A percentile compares a stretch with the other conserved stretches of the same genome.
These are phyloP conservation scores for Mortierella sp. DNA, from an alignment of 371 early-diverging fungal genomes.

Conservation along the genomic window DNA sequence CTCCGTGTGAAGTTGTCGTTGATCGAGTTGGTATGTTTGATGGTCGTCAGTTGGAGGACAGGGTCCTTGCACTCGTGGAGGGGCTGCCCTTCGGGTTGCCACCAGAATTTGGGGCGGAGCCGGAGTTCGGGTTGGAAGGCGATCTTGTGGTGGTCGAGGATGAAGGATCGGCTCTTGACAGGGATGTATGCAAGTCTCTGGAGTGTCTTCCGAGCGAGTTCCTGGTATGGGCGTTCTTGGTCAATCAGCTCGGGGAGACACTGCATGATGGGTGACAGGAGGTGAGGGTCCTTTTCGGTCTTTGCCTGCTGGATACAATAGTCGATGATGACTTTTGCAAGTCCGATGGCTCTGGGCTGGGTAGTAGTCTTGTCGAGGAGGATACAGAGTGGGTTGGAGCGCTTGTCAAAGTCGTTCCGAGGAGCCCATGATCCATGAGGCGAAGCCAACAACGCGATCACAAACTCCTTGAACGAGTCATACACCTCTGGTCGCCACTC, in stretches of 20 bases:
- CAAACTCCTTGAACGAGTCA: slow-evolving; percentile 17
- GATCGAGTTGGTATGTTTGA: slow-evolving; percentile 4
- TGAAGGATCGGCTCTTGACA: slow-evolving; percentile 9
- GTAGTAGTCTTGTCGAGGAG: slow-evolving; percentile 18
- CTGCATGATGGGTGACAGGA: slow-evolving; percentile 12
- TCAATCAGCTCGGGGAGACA: slow-evolving; percentile 20
- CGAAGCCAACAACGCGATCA: slow-evolving; percentile 7
- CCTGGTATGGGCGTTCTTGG: neutral
- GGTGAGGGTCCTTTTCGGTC: slow-evolving; percentile 13
- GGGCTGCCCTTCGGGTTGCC: neutral
- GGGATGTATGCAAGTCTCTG: slow-evolving; percentile 17
- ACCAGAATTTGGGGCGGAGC: neutral
- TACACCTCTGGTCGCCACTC: neutral
- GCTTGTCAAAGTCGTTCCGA: neutral
- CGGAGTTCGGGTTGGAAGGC: slow-evolving; percentile 21
- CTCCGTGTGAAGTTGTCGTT: slow-evolving; percentile 20
- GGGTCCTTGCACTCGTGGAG: slow-evolving; percentile 22
- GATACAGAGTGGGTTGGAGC: slow-evolving; percentile 17
- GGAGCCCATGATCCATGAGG: slow-evolving; percentile 20
- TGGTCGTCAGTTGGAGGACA: slow-evolving; percentile 16
- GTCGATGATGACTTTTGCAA: slow-evolving; percentile 20
- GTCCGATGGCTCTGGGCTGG: slow-evolving; percentile 12
- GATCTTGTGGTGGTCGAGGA: slow-evolving; percentile 31
- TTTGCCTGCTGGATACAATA: slow-evolving; percentile 23
- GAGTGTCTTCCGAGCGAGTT: slow-evolving; percentile 9